These are phyloP conservation scores for Pseudozyma sp. DNA, from an alignment of 1,284 basidiomycete genomes.

Conservation along the genomic window DNA sequence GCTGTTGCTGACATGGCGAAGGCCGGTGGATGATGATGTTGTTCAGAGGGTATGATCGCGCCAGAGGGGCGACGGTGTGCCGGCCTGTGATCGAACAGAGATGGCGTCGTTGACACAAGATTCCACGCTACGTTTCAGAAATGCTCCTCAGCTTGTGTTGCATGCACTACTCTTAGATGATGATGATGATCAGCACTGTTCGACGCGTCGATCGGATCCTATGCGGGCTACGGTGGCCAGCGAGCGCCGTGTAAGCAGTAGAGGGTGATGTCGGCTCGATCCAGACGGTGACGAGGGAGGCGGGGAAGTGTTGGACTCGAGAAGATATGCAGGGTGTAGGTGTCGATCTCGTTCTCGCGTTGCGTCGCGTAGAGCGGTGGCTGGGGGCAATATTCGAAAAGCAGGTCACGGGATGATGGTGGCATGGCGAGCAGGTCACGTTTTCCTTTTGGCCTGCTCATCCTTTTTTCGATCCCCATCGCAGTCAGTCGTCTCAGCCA, in stretches of 20 bases:
- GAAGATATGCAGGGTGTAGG: conserved; percentile 20
- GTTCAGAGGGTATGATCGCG: neutral
- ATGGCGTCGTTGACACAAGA: too few relatives aligned
- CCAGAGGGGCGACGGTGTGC: neutral
- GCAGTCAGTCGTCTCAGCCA: too few relatives aligned
- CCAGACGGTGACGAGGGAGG: neutral
- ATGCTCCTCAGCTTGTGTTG: neutral
- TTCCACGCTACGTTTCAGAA: neutral
- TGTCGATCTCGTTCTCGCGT: conserved; percentile 8
- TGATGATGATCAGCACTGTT: neutral
- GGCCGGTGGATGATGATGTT: neutral
- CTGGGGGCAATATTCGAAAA: conserved; percentile 24
- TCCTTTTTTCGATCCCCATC: too few relatives aligned
- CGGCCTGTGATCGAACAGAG: too few relatives aligned
- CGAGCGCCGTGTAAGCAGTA: neutral
- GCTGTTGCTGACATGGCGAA: conserved; percentile 17
- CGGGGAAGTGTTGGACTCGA: conserved; percentile 29
- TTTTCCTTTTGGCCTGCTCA: conserved; percentile 11
- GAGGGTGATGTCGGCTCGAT: neutral
- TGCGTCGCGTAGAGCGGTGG: conserved; percentile 31
- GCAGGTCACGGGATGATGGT: conserved; percentile 54
- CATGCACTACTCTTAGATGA: neutral
- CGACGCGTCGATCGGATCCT: conserved; percentile 1
- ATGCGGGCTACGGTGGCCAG: neutral
- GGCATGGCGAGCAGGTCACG: conserved; percentile 47